Evolutionary conservation across 2,329 filamentous ascomycete species (phyloP).

Genomic region (Coleophoma crateriformis): DNA sequence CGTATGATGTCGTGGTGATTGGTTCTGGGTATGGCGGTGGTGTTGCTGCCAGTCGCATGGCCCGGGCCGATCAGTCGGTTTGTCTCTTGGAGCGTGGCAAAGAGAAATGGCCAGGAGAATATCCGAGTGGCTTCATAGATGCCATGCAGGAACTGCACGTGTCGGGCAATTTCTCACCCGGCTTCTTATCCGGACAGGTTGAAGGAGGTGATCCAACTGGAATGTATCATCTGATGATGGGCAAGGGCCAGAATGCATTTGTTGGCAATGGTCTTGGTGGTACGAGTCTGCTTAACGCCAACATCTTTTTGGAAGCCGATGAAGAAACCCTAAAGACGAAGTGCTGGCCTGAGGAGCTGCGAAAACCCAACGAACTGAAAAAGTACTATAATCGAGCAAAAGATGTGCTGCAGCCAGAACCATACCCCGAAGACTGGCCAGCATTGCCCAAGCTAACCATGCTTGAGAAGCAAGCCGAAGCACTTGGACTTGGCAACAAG

Average conservation of each 20-base stretch:
- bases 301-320: constrained; percentile 59
- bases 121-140: constrained; percentile 43
- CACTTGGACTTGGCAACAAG: constrained; percentile 42
- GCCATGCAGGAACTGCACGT: constrained; percentile 47
- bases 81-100: constrained; percentile 60
- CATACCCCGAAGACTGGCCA: constrained; percentile 54
- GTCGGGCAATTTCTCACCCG: constrained; percentile 46
- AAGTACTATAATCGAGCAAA: constrained; percentile 52
- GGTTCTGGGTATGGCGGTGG: constrained; percentile 65
- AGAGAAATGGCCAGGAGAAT: constrained; percentile 64
- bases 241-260: constrained; percentile 56
- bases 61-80: constrained; percentile 52
- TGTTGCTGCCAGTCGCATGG: constrained; percentile 60
- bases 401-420: constrained; percentile 50
- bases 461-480: constrained; percentile 49
- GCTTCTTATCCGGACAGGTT: constrained; percentile 35
- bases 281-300: constrained; percentile 61
- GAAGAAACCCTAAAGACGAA: constrained; percentile 44
- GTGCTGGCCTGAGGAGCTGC: constrained; percentile 54
- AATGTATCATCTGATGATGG: constrained; percentile 58
- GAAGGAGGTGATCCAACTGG: constrained; percentile 49
- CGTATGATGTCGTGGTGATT: constrained; percentile 62
- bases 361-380: constrained; percentile 35
- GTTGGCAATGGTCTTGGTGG: constrained; percentile 49
- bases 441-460: constrained; percentile 51